Base-by-base conservation (phyloP, 768 basidiomycete species). In the Lyophyllum semitale region DNA sequence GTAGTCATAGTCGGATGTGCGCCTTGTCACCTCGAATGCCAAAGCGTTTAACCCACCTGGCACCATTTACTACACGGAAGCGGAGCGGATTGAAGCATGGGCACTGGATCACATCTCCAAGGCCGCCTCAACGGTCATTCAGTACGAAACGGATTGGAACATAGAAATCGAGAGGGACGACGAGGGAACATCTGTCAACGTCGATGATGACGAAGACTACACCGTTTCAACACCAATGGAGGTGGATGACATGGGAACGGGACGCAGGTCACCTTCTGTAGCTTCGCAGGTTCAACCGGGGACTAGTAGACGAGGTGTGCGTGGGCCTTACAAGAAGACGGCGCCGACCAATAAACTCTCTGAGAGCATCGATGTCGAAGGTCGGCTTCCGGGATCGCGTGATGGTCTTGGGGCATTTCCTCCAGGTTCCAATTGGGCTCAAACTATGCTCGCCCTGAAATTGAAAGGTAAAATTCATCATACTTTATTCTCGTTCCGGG, bases 111-210 rank as follows among this genome's bases (percentile, higher is more conserved):
- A 89, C 59, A 90, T 93, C 62, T 66, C 80, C 43, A 87, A 85
- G 59, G 87, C 87, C 0, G 77, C 88, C 1, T 73, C 82, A 0
- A 88, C 84, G 15, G 90, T 91, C 38, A 89, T 91, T 54, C 89
- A 91, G 53, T 88, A 87, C 65, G 89, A 91, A 71, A 84, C 87
- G 1, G 87, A 91, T 66, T 91, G 89, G 89, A 91, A 89, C 61
- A 87, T 91, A 54, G 89, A 93, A 49, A 74, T 88, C 8, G 89
- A 89, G 63, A 81, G 80, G 32, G 89, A 88, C 37, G 87, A 83
- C 54, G 80, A 81, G 38, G 72, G 72, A 3, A 64, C 62, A 1
- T 61, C 70, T 9, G 67, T 76, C 32, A 71, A 74, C 38, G 64
- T 77, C 23, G 77, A 78, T 37, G 71, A 73, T 8, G 75, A 76